These are phyloP conservation scores for Skeletonema costatum DNA, from an alignment of 108 stramenopile genomes.

Conservation along the genomic window DNA sequence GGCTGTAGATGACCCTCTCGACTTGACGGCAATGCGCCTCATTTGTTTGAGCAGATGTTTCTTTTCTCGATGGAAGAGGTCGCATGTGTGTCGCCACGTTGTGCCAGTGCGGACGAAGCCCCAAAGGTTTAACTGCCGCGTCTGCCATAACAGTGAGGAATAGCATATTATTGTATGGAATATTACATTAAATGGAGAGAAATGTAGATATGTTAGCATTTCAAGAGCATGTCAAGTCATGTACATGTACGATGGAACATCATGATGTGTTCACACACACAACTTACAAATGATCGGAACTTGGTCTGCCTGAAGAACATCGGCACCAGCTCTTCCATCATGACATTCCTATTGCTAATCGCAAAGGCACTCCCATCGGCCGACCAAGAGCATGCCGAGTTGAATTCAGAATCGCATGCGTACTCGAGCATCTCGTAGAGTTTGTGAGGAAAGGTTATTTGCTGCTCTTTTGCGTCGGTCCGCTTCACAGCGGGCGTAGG, in stretches of 20 bases:
- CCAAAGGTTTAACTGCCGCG: constrained; percentile 7
- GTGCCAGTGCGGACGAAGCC: neutral
- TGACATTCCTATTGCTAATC: neutral
- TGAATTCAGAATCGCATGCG: neutral
- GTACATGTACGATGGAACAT: too few relatives aligned
- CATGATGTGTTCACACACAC: neutral
- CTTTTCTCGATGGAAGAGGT: neutral
- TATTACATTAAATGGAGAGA: neutral
- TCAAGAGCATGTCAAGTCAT: too few relatives aligned
- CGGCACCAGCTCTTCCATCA: constrained; percentile 4
- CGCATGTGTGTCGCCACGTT: neutral
- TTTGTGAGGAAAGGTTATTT: neutral
- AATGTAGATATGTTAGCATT: too few relatives aligned
- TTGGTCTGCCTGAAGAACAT: constrained; percentile 8
- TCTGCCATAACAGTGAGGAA: neutral
- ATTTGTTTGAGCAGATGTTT: neutral
- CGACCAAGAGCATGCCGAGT: neutral
- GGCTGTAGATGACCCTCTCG: neutral
- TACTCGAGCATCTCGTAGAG: constrained; percentile 3
- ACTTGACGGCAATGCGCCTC: neutral
- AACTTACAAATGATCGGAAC: constrained; percentile 5
- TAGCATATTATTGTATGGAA: neutral
- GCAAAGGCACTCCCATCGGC: neutral
- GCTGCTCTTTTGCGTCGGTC: neutral
- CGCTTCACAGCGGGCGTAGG: too few relatives aligned